Conservation (phyloP, 1,284 basidiomycete genomes). For the Apiotrichum gamsii region DNA sequence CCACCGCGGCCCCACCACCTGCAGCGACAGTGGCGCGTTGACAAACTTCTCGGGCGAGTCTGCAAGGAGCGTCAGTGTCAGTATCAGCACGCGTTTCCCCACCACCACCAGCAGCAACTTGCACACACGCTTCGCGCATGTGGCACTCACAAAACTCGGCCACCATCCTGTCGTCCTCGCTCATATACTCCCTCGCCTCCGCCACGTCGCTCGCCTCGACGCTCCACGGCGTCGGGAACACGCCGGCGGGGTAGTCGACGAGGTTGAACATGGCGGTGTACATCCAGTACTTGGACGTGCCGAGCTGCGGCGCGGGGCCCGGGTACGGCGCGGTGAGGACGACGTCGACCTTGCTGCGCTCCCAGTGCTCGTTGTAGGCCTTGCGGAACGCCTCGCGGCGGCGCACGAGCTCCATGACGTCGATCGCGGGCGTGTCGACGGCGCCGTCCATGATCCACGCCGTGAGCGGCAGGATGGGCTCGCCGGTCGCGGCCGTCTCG, state of each 20-base stretch:
- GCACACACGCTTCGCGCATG: too few relatives aligned
- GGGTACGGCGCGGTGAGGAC: constrained; percentile 26
- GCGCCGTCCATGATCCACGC: neutral
- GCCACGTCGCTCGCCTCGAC: constrained; percentile 29
- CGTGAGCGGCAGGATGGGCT: constrained; percentile 25
- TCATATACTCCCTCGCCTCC: constrained; percentile 6
- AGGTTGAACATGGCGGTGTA: constrained; percentile 62
- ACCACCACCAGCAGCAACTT: too few relatives aligned
- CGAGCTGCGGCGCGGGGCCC: constrained; percentile 23
- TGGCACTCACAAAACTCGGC: constrained; percentile 54
- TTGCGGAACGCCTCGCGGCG: neutral
- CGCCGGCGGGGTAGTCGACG: constrained; percentile 59
- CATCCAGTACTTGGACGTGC: constrained; percentile 22
- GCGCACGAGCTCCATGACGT: constrained; percentile 27
- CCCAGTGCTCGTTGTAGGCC: constrained; percentile 23
- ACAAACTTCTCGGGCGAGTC: constrained; percentile 13
- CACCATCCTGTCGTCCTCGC: constrained; percentile 19
- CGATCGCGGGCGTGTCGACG: constrained; percentile 17
- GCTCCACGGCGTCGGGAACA: constrained; percentile 56
- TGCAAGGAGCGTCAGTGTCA: constrained; percentile 3
- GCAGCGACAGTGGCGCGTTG: constrained; percentile 25
- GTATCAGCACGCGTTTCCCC: too few relatives aligned
- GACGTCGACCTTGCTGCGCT: constrained; percentile 1
- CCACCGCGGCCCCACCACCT: constrained; percentile 19
- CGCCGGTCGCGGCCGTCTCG: constrained; percentile 19